Conservation (phyloP, 75 land plant genomes). For the Larix kaempferi region DNA sequence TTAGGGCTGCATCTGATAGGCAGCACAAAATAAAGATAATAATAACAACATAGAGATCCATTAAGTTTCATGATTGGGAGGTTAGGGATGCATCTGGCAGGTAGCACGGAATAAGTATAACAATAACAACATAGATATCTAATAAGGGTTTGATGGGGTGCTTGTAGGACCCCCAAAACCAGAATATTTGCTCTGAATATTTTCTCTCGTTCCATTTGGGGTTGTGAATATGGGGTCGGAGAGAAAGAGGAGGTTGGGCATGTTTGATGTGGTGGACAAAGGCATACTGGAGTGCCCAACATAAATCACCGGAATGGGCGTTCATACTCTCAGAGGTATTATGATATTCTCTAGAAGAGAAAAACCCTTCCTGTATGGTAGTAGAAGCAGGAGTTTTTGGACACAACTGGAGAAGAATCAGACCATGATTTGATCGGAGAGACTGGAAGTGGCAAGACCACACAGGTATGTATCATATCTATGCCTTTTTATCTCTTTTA, state of each 20-base stretch:
- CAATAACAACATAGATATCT: too few relatives aligned
- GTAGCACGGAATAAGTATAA: too few relatives aligned
- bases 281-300: slow-evolving; percentile 24
- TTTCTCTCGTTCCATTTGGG: neutral
- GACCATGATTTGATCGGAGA: slow-evolving; percentile 90
- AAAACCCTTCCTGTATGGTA: slow-evolving; percentile 94
- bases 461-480: slow-evolving; percentile 55
- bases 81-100: too few relatives aligned
- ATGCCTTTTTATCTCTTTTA: neutral
- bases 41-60: too few relatives aligned
- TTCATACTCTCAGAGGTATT: slow-evolving; percentile 81
- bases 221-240: slow-evolving; percentile 61
- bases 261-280: slow-evolving; percentile 97
- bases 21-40: too few relatives aligned
- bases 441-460: slow-evolving; percentile 95
- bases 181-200: too few relatives aligned
- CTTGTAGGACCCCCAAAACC: too few relatives aligned
- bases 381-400: slow-evolving; percentile 82
- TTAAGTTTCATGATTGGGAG: too few relatives aligned
- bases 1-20: too few relatives aligned
- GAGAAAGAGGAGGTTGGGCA: slow-evolving; percentile 92
- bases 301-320: slow-evolving; percentile 71
- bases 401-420: slow-evolving; percentile 64
- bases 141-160: too few relatives aligned
- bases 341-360: slow-evolving; percentile 89